Evolutionary conservation across 371 early-diverging fungal species (phyloP).

Genomic region (Dichotomocladium elegans): DNA sequence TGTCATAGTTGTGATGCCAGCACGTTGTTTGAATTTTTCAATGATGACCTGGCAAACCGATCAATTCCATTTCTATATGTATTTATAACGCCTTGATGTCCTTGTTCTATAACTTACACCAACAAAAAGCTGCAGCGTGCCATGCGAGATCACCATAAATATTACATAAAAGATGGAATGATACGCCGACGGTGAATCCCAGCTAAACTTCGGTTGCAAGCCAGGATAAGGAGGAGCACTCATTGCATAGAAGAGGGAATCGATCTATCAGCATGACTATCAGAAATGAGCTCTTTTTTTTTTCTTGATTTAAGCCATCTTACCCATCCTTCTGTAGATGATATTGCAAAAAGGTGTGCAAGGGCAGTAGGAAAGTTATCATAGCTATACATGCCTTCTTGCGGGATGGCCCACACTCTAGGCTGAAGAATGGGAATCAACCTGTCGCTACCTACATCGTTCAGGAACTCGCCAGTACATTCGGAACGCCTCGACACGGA

Average conservation of each 20-base stretch:
- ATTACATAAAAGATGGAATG: constrained; percentile 51
- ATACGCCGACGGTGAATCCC: constrained; percentile 45
- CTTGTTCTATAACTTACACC: constrained; percentile 43
- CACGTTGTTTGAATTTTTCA: constrained; percentile 59
- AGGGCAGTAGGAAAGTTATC: constrained; percentile 48
- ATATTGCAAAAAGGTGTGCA: constrained; percentile 46
- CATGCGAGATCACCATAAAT: constrained; percentile 58
- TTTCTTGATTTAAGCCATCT: constrained; percentile 12
- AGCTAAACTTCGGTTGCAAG: constrained; percentile 43
- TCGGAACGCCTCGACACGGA: constrained; percentile 22
- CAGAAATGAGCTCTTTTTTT: not conserved
- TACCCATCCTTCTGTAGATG: constrained; percentile 62
- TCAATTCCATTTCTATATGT: not conserved
- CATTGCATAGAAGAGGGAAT: constrained; percentile 47
- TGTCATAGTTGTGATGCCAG: constrained; percentile 54
- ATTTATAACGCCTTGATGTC: too few relatives aligned
- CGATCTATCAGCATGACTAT: constrained; percentile 11
- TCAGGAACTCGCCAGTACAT: constrained; percentile 49
- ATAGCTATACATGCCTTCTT: constrained; percentile 41
- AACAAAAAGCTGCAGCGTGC: constrained; percentile 57
- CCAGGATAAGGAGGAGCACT: constrained; percentile 45
- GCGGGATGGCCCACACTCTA: constrained; percentile 52
- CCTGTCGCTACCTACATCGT: constrained; percentile 21
- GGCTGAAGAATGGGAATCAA: constrained; percentile 36
- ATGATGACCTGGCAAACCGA: constrained; percentile 48